Evolutionary conservation across 2,329 filamentous ascomycete species (phyloP), one percentile per base, ranked within the genome.

Genomic region (Aciculosporium take): DNA sequence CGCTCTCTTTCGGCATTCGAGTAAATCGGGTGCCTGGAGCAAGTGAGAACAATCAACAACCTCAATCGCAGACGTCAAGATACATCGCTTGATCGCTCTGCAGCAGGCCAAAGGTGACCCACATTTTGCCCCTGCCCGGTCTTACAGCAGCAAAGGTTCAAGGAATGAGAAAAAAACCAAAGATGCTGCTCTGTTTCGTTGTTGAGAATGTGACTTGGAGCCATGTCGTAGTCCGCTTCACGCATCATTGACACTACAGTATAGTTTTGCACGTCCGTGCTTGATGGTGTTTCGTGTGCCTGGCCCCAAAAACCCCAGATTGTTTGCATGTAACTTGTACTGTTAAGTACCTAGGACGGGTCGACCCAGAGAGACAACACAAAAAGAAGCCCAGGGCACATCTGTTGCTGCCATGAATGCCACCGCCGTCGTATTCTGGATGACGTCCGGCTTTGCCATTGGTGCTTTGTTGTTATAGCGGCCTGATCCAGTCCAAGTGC

Each of bases 71-170:
- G 36, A 37, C 36, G 25, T 37, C 13, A n/a, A 17, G 21, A 29
- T 29, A n/a, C 36, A 29, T 37, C 17, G 15, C 24, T 29, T 8
- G 5, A 29, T 37, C 17, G n/a, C n/a, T 9, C 36, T 15, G 18
- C 25, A n/a, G 12, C 38, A 25, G 38, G 30, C 29, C 30, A 40
- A 27, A 28, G n/a, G 17, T 28, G 39, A n/a, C 32, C 39, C 39
- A 41, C 18, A 20, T 17, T 20, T 25, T 36, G 39, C 39, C 25
- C 32, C 36, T 41, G 39, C 15, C 25, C 18, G 6, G 25, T 36
- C 15, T 29, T 30, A 25, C 39, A 36, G 18, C 13, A 24, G n/a
- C 20, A 17, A n/a, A 9, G 8, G 18, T 20, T 25, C 21, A 25
- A 17, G 30, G n/a, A n/a, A n/a, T 34, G 12, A 32, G 7, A n/a